A percentile compares a stretch with the other conserved stretches of the same genome.
Conservation (phyloP, 495 filamentous ascomycete species). For the Daldinia childiae region DNA sequence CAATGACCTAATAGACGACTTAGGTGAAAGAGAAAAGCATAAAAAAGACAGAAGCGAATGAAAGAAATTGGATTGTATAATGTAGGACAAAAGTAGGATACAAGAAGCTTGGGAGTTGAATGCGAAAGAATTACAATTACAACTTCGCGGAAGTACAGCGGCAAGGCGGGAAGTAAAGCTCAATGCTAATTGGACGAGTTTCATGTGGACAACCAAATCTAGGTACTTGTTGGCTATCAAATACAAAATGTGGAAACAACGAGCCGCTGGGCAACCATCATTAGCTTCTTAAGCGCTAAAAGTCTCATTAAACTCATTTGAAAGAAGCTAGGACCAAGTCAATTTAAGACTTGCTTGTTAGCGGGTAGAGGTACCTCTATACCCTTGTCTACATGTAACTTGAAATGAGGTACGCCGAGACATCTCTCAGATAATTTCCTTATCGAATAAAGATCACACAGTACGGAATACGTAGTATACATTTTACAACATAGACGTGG, state of each 20-base stretch:
- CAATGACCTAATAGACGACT: conserved; percentile 11
- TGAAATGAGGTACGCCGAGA: conserved; percentile 24
- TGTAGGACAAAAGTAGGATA: conserved; percentile 5
- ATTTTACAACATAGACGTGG: background rate
- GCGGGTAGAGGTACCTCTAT: background rate
- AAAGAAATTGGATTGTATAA: conserved; percentile 13
- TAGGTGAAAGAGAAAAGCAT: conserved; percentile 17
- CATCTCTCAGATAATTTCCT: conserved; percentile 7
- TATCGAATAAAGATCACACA: background rate
- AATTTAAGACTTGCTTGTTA: conserved; percentile 23
- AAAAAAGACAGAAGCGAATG: conserved; percentile 35
- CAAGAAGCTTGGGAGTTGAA: conserved; percentile 18
- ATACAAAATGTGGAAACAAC: conserved; percentile 1
- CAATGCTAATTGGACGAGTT: conserved; percentile 21
- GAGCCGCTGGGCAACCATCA: conserved; percentile 31
- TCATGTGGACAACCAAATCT: conserved; percentile 20
- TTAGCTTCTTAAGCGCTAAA: conserved; percentile 1
- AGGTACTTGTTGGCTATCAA: background rate
- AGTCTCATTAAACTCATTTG: conserved; percentile 18
- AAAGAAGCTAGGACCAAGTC: conserved; percentile 6
- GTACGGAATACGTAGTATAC: background rate
- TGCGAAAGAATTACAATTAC: conserved; percentile 14
- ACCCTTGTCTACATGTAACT: conserved; percentile 11
- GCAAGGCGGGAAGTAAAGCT: background rate
- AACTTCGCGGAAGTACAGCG: background rate